Conservation (phyloP, 176 grass and related monocot genomes). For the Eragrostis curvula region DNA sequence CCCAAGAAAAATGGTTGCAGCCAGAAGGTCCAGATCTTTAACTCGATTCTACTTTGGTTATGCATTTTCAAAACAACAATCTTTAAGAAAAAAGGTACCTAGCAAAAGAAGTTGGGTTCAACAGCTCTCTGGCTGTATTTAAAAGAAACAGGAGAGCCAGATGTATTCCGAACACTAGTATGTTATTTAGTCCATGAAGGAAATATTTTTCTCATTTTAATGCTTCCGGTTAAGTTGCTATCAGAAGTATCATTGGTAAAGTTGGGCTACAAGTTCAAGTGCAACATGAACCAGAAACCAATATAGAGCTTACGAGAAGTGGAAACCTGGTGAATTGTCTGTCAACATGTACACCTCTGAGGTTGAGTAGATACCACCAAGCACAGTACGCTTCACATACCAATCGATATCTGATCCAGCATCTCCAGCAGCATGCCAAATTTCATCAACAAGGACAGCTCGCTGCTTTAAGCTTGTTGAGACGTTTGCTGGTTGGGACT, state of each 20-base stretch:
- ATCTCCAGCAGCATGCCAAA: conserved; percentile 95
- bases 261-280: neutral
- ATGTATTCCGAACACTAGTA: neutral
- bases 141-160: no score
- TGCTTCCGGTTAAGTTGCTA: neutral
- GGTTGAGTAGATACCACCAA: conserved; percentile 94
- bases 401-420: conserved; percentile 87
- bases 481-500: conserved; percentile 89
- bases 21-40: neutral
- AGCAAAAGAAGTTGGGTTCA: neutral
- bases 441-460: conserved; percentile 87
- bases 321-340: conserved; percentile 86
- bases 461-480: conserved; percentile 93
- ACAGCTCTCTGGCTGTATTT: no score
- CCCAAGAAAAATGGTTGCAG: neutral
- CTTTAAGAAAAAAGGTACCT: neutral
- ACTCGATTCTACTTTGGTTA: neutral
- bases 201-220: neutral
- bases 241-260: neutral
- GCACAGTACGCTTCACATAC: conserved; percentile 92
- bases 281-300: neutral
- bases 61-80: neutral
- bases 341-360: conserved; percentile 99
- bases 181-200: neutral
- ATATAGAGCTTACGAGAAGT: conserved; percentile 14